Base-by-base conservation (phyloP, 108 stramenopile genomes). In the Discostella pseudostelligera region DNA sequence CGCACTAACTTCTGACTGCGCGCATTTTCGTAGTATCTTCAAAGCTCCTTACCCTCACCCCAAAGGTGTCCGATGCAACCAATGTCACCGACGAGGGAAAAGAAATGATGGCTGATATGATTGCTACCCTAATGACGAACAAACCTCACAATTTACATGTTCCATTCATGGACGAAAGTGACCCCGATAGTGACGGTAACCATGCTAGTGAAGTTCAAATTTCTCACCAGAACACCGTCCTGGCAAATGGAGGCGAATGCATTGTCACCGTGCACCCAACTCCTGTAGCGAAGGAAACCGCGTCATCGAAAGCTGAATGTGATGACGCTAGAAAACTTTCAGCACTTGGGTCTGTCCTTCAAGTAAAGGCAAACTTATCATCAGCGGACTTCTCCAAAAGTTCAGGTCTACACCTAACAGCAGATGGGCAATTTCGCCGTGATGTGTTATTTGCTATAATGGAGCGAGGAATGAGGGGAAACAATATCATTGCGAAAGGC, bases 391-490 rank as follows among this genome's bases (percentile, higher is more conserved):
- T 69, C 26, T 51, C 72, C 1, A 70, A 48, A 59, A 74, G 68
- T 56, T 22, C 73, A 45, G 72, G 72, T 40, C 40, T 70, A 13
- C 45, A 62, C 74, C 49, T 61, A 60, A 57, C 66, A 37, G 70
- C 80, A 21, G 65, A 79, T 49, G 58, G 62, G 7, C 87, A 88
- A 61, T 79, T 83, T 58, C 83, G 92, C n/a, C 84, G 92, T 21
- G 86, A 90, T 63, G 92, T 93, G 3, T 62, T 93, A 54, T 87
- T 86, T 66, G 77, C 88, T n/a, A 90, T 93, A 39, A 87, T 93
- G 86, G 82, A 81, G 56, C 84, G 87, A 56, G 89, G 89, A 13
- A 82, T 87, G 80, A 70, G 80, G 36, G 83, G 84, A n/a, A 84
- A 79, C 44, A 86, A 90, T 62, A 63, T 79, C 29, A 85, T 93